Evolutionary conservation across 1,139 yeast species (phyloP), one percentile per base, ranked within the genome.

Genomic region (Debaryomycetaceae sp.): DNA sequence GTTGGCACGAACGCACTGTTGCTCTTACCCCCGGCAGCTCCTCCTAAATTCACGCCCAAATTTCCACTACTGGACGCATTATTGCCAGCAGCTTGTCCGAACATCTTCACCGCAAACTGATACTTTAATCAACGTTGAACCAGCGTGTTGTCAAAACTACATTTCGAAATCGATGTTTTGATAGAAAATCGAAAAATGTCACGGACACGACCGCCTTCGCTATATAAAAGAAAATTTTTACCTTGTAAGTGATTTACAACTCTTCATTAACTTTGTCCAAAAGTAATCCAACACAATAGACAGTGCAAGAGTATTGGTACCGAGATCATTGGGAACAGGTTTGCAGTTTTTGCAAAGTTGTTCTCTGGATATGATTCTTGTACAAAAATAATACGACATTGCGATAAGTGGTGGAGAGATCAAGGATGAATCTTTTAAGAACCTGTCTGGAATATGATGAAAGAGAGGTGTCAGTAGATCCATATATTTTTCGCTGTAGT

Each of bases 401-500:
- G 78, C 75, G 78, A 73, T 74, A 62, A 73, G 60, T 67, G 75
- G 69, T 69, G 79, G 78, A 71, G 55, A 74, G 75, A 74, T 43
- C 45, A 65, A 69, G 22, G 41, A 47, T 63, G 72, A 59, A 58
- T 62, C 72, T 66, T 62, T 65, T 70, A 73, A 74, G 78, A 74
- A 73, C 79, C 68, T 73, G 78, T 74, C 78, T 74, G 79, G 78
- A 73, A 49, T 55, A 49, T 42, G 42, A 49, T 74, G 79, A 74
- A 69, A 73, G 78, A 73, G 78, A 73, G 78, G 79, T 74, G 79
- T 74, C 79, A 74, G 78, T 56, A 59, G 78, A 62, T 69, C 60
- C 78, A 66, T 43, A 74, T 63, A 73, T 65, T 27, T 27, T 27
- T 8, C 4, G 11, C 11, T 27, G 31, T 27, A 27, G 31, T 17